These are phyloP conservation scores for Tricholoma hemisulphureum DNA, from an alignment of 768 basidiomycete genomes.

Conservation along the genomic window DNA sequence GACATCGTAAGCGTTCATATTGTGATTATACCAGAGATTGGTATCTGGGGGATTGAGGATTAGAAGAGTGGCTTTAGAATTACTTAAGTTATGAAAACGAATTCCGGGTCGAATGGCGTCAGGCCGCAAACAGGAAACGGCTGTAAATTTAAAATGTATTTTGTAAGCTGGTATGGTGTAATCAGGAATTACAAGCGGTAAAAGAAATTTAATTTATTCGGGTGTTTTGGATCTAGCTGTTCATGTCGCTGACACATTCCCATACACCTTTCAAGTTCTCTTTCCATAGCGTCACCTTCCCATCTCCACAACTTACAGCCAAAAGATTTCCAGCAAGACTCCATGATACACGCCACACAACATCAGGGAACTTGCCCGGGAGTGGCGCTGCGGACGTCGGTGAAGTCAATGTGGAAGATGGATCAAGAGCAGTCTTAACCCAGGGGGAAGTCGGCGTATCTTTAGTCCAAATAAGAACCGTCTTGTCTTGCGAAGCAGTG, in stretches of 20 bases:
- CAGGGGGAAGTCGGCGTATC: constrained; percentile 71
- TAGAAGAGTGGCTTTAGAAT: too few species aligned
- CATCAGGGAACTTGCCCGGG: constrained; percentile 89
- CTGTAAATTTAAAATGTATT: too few species aligned
- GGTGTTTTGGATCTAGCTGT: constrained; percentile 51
- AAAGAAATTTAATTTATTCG: too few species aligned
- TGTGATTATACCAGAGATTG: too few species aligned
- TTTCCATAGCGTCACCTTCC: constrained; percentile 98
- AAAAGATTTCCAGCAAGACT: constrained; percentile 94
- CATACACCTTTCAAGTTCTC: constrained; percentile 93
- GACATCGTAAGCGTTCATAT: too few species aligned
- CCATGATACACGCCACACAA: constrained; percentile 99
- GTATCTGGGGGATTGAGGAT: too few species aligned
- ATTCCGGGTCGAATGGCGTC: too few species aligned
- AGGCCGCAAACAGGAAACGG: too few species aligned
- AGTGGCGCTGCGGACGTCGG: constrained; percentile 44
- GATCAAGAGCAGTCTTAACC: constrained; percentile 80
- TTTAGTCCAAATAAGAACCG: constrained; percentile 90
- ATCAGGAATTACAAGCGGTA: too few species aligned
- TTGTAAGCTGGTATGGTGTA: too few species aligned
- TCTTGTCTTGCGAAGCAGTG: constrained; percentile 92
- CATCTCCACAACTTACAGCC: constrained; percentile 96
- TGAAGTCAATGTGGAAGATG: constrained; percentile 50
- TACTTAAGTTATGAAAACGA: too few species aligned
- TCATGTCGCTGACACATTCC: constrained; percentile 97